A percentile compares a stretch with the other conserved stretches of the same genome.
Conservation (phyloP, 345 rosid genomes). For the Erodium maritimum region DNA sequence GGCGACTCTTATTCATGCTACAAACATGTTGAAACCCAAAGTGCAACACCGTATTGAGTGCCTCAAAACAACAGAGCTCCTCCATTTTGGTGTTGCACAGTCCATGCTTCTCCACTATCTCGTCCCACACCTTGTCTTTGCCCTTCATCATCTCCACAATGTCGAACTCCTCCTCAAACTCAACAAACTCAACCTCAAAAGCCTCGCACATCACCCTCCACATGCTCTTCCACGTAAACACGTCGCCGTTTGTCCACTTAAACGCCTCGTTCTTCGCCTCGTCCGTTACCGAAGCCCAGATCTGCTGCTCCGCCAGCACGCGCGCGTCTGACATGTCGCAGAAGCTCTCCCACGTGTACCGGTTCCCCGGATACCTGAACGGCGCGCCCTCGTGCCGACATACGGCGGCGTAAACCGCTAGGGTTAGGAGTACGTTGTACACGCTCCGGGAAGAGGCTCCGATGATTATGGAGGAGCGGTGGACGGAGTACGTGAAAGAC, state of each 20-base stretch:
- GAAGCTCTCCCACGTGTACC: slow-evolving; percentile 28
- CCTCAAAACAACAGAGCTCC: slow-evolving; percentile 22
- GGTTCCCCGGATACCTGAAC: slow-evolving; percentile 16
- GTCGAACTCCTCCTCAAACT: slow-evolving; percentile 22
- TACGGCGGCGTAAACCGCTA: no score
- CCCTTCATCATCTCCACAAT: slow-evolving; percentile 12
- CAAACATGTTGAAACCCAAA: slow-evolving; percentile 27
- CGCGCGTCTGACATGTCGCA: slow-evolving; percentile 20
- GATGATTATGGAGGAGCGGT: slow-evolving; percentile 20
- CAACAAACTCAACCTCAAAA: slow-evolving; percentile 17
- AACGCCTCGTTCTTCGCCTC: no score
- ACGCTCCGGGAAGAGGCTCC: slow-evolving; percentile 25
- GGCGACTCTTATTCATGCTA: slow-evolving; percentile 34
- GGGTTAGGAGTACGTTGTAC: slow-evolving; percentile 13
- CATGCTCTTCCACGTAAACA: slow-evolving; percentile 21
- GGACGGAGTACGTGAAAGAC: slow-evolving; percentile 15
- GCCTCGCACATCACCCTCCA: slow-evolving; percentile 19
- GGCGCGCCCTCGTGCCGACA: slow-evolving; percentile 18
- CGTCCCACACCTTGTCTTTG: slow-evolving; percentile 21
- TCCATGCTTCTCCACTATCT: slow-evolving; percentile 23
- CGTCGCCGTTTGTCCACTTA: slow-evolving; percentile 26
- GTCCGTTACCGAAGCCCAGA: no score
- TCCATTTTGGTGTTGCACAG: slow-evolving; percentile 16
- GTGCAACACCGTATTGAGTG: slow-evolving; percentile 9
- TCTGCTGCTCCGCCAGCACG: no score